Percentiles rank a stretch among this genome's conserved stretches.
Conservation (phyloP, 1,284 basidiomycete species). For the Rhodofomes roseus region DNA sequence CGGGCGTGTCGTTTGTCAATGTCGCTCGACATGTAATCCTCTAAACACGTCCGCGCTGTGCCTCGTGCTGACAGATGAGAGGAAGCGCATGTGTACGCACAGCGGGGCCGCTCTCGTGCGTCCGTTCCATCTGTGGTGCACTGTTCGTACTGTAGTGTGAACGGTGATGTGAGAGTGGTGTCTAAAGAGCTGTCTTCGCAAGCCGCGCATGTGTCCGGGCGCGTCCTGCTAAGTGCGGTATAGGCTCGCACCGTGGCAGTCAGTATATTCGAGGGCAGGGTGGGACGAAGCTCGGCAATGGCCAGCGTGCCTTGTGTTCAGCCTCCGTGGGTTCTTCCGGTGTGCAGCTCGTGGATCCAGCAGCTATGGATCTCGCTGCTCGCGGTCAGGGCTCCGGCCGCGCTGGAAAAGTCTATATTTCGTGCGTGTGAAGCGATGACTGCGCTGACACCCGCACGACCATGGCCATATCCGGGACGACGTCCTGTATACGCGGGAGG, state of each 20-base stretch:
- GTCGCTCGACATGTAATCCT: not conserved
- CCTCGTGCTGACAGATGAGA: conserved; percentile 7
- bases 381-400: not conserved
- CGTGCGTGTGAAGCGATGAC: conserved; percentile 3
- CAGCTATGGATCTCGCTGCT: conserved; percentile 3
- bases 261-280: conserved; percentile 1
- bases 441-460: not conserved
- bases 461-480: not conserved
- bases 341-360: conserved; percentile 4
- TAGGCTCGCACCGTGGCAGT: conserved; percentile 2
- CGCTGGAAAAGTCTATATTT: conserved; percentile 3
- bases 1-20: not conserved
- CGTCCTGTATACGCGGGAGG: not conserved
- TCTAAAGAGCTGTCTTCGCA: not conserved
- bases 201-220: not conserved
- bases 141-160: not conserved
- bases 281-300: conserved; percentile 1
- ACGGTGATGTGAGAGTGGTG: not conserved
- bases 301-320: conserved; percentile 6
- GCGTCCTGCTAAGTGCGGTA: not conserved
- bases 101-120: not conserved
- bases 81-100: not conserved
- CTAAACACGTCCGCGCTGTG: not conserved
- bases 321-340: conserved; percentile 1
- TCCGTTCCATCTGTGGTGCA: not conserved